These are phyloP conservation scores for Boletus mariae DNA, from an alignment of 1,284 basidiomycete genomes.

Conservation along the genomic window DNA sequence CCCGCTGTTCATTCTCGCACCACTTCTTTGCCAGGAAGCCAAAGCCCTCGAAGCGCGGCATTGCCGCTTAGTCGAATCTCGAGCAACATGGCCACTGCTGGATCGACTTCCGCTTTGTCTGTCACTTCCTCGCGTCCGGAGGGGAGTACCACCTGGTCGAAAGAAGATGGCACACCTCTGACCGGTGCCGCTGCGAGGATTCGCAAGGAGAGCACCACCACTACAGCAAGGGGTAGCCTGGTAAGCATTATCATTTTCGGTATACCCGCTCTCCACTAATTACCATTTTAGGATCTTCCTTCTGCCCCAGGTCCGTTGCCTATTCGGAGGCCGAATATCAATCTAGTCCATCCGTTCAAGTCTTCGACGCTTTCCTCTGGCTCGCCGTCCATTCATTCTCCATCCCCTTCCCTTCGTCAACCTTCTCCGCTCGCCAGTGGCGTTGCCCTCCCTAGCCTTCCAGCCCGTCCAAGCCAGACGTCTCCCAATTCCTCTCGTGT, in stretches of 20 bases:
- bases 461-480: slow-evolving; percentile 35
- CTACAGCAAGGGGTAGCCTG: slow-evolving; percentile 33
- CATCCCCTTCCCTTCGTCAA: slow-evolving; percentile 45
- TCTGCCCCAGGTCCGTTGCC: slow-evolving; percentile 46
- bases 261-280: slow-evolving; percentile 14
- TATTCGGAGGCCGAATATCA: slow-evolving; percentile 52
- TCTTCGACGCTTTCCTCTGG: slow-evolving; percentile 60
- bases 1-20: slow-evolving; percentile 40
- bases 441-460: slow-evolving; percentile 24
- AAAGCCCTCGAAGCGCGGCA: slow-evolving; percentile 36
- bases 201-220: slow-evolving; percentile 40
- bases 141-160: slow-evolving; percentile 35
- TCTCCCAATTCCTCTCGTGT: slow-evolving; percentile 42
- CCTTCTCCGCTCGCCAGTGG: slow-evolving; percentile 40
- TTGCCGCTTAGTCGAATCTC: slow-evolving; percentile 36
- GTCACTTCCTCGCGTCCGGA: slow-evolving; percentile 41
- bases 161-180: slow-evolving; percentile 34
- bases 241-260: slow-evolving; percentile 22
- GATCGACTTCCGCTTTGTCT: slow-evolving; percentile 36
- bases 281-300: slow-evolving; percentile 27
- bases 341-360: slow-evolving; percentile 63
- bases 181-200: slow-evolving; percentile 37
- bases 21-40: slow-evolving; percentile 30
- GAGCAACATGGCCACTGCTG: slow-evolving; percentile 29
- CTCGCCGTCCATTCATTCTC: slow-evolving; percentile 46